Conservation (phyloP, 192 early-diverging fungal species). For the Rhizophagus prolifer region DNA sequence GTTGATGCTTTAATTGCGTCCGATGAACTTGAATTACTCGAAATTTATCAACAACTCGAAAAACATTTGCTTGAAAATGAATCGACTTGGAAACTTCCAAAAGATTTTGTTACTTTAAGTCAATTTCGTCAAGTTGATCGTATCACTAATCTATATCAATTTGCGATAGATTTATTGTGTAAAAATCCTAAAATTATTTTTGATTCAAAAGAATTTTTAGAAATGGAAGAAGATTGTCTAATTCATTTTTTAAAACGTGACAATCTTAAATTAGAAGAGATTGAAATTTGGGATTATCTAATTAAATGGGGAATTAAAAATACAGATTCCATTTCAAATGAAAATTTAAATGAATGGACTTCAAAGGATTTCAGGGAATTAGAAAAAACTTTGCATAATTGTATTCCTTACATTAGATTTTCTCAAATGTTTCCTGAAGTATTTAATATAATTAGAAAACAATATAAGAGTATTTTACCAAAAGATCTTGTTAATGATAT, state of each 20-base stretch:
- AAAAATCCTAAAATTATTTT: neutral
- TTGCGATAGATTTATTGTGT: neutral
- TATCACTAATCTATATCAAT: neutral
- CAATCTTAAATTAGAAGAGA: neutral
- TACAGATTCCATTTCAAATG: neutral
- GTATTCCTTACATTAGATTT: neutral
- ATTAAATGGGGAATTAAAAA: conserved; percentile 17
- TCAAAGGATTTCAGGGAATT: neutral
- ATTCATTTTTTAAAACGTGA: neutral
- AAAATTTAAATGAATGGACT: neutral
- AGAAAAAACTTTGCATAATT: neutral
- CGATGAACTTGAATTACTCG: neutral
- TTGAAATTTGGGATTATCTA: conserved; percentile 15
- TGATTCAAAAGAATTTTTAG: neutral
- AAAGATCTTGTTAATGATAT: neutral
- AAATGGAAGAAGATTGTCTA: neutral
- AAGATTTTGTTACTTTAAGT: neutral
- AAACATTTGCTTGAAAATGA: conserved; percentile 1
- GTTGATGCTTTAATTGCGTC: neutral
- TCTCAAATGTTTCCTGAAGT: too few relatives aligned
- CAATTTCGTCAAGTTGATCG: neutral
- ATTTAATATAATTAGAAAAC: too few relatives aligned
- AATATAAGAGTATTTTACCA: neutral
- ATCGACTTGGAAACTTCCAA: neutral
- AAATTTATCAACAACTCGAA: neutral